Evolutionary conservation across 176 grass and related monocot species (phyloP), one percentile per base, ranked within the genome.

Genomic region (Oryza punctata): DNA sequence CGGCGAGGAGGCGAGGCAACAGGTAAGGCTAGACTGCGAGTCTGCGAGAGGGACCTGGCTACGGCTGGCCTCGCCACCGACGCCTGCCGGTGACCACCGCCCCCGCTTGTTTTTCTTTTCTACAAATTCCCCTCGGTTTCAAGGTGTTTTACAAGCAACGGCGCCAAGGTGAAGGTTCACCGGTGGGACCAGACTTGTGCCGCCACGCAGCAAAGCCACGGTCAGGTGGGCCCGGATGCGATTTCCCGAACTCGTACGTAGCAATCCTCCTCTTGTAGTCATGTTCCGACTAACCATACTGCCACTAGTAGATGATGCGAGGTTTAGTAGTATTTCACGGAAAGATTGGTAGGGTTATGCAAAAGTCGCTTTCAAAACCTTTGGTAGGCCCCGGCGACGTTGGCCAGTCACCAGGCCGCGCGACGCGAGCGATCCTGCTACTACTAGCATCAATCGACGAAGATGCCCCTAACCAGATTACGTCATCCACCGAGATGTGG

Each of bases 61-160:
- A 45, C 78, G 32, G 38, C 30, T 63, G 60, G 29, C 35, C 25
- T 60, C 77, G 41, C 72, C 88, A 65, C 88, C 84, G 88, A 86
- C 74, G 47, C 73, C 59, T 67, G 67, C 67, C 79, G 79, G 61
- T 78, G 66, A 73, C 61, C 68, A 40, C 83, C 83, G 72, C 78
- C 12, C 25, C 27, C 37, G 19, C 21, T 26, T 21, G 3, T 65
- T 0, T 0, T 2, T 65, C 25, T 37, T 72, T 65, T 7, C 52
- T 1, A 24, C 32, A 67, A 57, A 63, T 18, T 13, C 12, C 72
- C 40, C 82, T 24, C 25, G 12, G 44, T 78, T 72, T 35, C 73
- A 24, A 21, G 30, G 24, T 25, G 19, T 79, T 82, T 78, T 8
- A 6, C 33, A 10, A 8, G 21, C 33, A 38, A 25, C 0, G n/a